Evolutionary conservation across 169 alveolate species (phyloP), one percentile per base, ranked within the genome.

Genomic region (Cryptosporidium viatorum): DNA sequence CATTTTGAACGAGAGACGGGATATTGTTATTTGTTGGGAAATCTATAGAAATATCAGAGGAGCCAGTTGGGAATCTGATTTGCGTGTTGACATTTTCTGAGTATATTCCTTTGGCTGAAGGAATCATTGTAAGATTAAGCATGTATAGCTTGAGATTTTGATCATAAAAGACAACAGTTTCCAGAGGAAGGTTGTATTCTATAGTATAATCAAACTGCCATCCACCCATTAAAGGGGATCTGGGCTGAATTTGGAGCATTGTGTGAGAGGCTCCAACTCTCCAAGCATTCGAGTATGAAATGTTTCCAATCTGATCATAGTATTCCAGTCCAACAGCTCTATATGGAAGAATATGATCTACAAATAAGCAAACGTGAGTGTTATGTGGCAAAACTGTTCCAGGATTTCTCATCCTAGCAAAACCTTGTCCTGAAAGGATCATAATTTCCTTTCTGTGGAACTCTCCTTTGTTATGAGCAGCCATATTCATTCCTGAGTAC

Each of bases 151-250:
- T 62, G 16, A 62, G 48, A 16, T 43, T 37, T 18, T 50, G 51
- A 31, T 80, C 89, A 2, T 80, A 80, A 14, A 60, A 80, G 3
- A 80, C 80, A 21, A 80, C 71, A 3, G 43, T 60, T 18, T 80
- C 89, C 31, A 80, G 29, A 18, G 97, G 97, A n/a, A 95, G 86
- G 80, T 95, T 95, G 91, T 96, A 96, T 35, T 97, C 98, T 39
- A 95, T 91, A 16, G 85, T 92, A 91, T 93, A 96, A 74, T 93
- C 94, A 50, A 94, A 92, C 85, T 93, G 93, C 98, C 98, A 96
- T 65, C 97, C 97, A 45, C 98, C 98, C 68, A 96, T 84, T 58
- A 96, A 73, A 6, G 97, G 97, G 84, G 95, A 96, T 89, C 98
- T 86, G 4, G 97, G 97, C 35, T 91, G 91, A 39, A 95, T 84